These are phyloP conservation scores for Leccinum subtestaceum DNA, from an alignment of 768 basidiomycete species.

Conservation along the genomic window DNA sequence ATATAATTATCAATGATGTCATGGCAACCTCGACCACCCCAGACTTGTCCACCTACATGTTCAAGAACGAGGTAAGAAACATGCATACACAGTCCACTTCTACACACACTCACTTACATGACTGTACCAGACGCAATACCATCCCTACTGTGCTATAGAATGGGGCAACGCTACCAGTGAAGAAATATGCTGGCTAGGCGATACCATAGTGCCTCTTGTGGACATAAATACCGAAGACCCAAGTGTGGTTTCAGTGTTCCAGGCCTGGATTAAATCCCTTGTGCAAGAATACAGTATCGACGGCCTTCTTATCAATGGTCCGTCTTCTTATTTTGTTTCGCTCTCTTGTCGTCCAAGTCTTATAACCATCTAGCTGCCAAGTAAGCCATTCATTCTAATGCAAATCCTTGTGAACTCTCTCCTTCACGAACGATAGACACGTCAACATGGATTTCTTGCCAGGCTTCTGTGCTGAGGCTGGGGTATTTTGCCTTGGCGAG, in stretches of 20 bases:
- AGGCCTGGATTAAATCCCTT: conserved; percentile 64
- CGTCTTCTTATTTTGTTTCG: conserved; percentile 8
- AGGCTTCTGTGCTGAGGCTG: conserved; percentile 65
- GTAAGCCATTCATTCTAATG: conserved; percentile 15
- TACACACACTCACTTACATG: conserved; percentile 3
- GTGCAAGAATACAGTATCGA: conserved; percentile 75
- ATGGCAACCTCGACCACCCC: conserved; percentile 65
- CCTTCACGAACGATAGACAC: conserved; percentile 42
- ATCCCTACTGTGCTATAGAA: conserved; percentile 74
- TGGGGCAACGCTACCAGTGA: conserved; percentile 69
- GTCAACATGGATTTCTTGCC: conserved; percentile 78
- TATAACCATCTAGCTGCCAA: conserved; percentile 41
- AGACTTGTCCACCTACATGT: conserved; percentile 63
- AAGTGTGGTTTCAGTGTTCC: conserved; percentile 59
- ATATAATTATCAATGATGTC: conserved; percentile 84
- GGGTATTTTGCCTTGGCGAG: conserved; percentile 81
- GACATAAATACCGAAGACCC: conserved; percentile 77
- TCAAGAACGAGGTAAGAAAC: conserved; percentile 54
- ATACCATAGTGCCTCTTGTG: conserved; percentile 66
- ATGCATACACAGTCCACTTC: neutral
- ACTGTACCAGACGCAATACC: conserved; percentile 56
- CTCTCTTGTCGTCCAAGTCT: neutral
- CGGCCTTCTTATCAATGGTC: conserved; percentile 82
- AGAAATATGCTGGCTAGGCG: conserved; percentile 83
- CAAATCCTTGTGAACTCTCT: neutral